Base-by-base conservation (phyloP, 1,284 basidiomycete genomes). In the Fomitopsis palustris region DNA sequence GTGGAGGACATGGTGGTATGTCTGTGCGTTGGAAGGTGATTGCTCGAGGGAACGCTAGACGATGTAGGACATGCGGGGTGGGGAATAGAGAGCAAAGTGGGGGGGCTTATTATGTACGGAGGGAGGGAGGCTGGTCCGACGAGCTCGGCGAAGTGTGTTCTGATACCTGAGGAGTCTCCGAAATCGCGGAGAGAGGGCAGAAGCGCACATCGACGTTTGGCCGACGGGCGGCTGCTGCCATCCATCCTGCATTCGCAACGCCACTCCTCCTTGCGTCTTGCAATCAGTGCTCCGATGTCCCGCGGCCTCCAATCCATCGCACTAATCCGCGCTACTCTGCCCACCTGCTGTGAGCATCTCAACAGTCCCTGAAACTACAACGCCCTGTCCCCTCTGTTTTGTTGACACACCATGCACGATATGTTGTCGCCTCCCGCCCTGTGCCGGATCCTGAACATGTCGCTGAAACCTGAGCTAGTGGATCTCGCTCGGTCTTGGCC, bases 81-180 rank as follows among this genome's bases (percentile, higher is more conserved):
- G 60, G 51, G 29, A 17, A 56, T 16, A 31, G 53, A 33, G 29
- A 25, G 27, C 21, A 27, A 49, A n/a, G n/a, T 3, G 42, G n/a
- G 23, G 41, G 16, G 23, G 42, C 31, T 38, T 29, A 37, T 47
- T 57, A 62, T 65, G 60, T 47, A 33, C 10, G 45, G 51, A 33
- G 31, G 1, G 12, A 37, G 5, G 43, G 38, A 7, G 19, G 19
- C 21, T 37, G 23, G 31, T 55, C 58, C 56, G 55, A 61, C 41
- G 38, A 54, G 51, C 35, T 57, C 59, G 59, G 59, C 25, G 52
- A n/a, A 25, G 17, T 12, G 37, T 29, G 56, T 41, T 53, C 23
- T 57, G 56, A 57, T 57, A 14, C 19, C 39, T 10, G 43, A 39
- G 9, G 16, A 37, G 43, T 45, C 16, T 63, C 62, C 59, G 62